Percentiles rank a stretch among this genome's conserved stretches.
These are phyloP conservation scores for Coemansia sp. DNA, from an alignment of 192 early-diverging fungal species.

Conservation along the genomic window DNA sequence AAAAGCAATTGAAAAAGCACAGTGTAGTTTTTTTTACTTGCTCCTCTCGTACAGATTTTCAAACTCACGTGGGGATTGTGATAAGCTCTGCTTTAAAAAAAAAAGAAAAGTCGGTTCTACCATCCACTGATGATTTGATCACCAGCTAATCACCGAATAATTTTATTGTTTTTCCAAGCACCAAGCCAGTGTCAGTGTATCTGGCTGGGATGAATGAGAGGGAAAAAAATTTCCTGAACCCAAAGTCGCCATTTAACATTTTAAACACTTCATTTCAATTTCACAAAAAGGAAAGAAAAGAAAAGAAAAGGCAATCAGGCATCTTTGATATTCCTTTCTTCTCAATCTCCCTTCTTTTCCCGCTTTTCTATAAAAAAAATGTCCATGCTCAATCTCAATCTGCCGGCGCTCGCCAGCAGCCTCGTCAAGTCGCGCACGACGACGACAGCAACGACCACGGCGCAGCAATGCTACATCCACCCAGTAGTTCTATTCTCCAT, in stretches of 20 bases:
- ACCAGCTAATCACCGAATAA: neutral
- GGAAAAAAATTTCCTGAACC: too few species aligned
- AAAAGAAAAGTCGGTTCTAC: neutral
- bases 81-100: neutral
- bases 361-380: neutral
- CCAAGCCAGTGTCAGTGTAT: too few species aligned
- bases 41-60: neutral
- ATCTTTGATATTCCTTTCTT: too few species aligned
- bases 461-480: constrained; percentile 54
- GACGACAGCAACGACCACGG: constrained; percentile 27
- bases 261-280: too few species aligned
- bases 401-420: constrained; percentile 39
- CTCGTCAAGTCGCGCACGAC: constrained; percentile 32
- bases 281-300: too few species aligned
- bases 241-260: too few species aligned
- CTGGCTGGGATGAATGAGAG: too few species aligned
- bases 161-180: neutral
- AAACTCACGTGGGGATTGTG: neutral
- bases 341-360: neutral
- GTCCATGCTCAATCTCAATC: constrained; percentile 52
- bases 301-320: too few species aligned
- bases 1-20: neutral
- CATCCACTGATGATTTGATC: neutral
- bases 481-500: constrained; percentile 90
- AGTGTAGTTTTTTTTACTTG: neutral